phyloP scores from a whole-genome alignment of 306 rosid genomes.

The Ceratonia siliqua region DNA sequence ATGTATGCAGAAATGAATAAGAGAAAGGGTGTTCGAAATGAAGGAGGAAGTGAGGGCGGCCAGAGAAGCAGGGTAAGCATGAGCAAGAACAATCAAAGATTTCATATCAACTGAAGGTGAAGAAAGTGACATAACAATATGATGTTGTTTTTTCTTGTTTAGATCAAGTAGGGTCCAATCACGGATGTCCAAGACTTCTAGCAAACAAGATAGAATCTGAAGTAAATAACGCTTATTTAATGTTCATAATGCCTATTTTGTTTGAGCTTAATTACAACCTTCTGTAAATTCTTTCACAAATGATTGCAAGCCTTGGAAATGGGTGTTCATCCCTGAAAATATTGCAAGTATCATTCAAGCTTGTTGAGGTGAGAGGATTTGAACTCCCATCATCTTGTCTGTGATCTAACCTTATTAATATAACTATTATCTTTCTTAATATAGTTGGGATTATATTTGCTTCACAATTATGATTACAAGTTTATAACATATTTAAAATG shows the following conservation, averaged over 20 bases:
- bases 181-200: background rate
- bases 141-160: background rate
- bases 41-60: constrained; percentile 41
- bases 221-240: constrained; percentile 11
- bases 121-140: constrained; percentile 2
- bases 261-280: background rate
- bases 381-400: no score
- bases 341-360: no score
- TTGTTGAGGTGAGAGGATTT: no score
- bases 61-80: constrained; percentile 43
- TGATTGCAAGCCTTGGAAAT: no score
- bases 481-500: no score
- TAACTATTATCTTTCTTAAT: no score
- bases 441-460: no score
- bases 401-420: no score
- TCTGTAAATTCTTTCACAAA: no score
- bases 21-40: constrained; percentile 50
- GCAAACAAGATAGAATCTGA: constrained; percentile 14
- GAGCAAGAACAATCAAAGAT: constrained; percentile 46
- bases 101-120: constrained; percentile 37
- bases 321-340: no score
- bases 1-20: constrained; percentile 91
- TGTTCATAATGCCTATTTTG: background rate
- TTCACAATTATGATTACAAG: no score
- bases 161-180: background rate